phyloP scores from a whole-genome alignment of 306 rosid genomes.

The Prunus mira region DNA sequence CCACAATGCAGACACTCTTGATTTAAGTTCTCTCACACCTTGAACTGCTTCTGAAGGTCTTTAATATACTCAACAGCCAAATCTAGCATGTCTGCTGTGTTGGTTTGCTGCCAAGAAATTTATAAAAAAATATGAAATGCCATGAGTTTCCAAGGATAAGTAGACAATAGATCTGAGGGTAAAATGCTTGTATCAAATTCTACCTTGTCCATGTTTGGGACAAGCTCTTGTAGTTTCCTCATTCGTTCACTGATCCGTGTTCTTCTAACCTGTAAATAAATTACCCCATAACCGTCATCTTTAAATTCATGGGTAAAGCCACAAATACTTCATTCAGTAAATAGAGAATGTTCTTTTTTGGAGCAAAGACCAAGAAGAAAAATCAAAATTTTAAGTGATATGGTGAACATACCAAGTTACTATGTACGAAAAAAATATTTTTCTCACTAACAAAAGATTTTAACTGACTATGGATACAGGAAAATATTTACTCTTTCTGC shows the following conservation, averaged over 20 bases:
- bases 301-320: not conserved
- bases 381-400: no score
- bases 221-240: slow-evolving; percentile 93
- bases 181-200: not conserved
- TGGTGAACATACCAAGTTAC: not conserved
- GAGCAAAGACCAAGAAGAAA: no score
- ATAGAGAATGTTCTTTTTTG: no score
- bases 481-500: slow-evolving; percentile 76
- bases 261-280: slow-evolving; percentile 66
- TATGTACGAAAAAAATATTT: not conserved
- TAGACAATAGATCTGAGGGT: not conserved
- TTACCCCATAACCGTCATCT: not conserved
- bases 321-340: not conserved
- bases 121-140: not conserved
- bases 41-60: slow-evolving; percentile 87
- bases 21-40: slow-evolving; percentile 41
- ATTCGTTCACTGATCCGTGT: slow-evolving; percentile 91
- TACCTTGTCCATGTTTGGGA: slow-evolving; percentile 98
- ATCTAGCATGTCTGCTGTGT: slow-evolving; percentile 99
- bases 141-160: slow-evolving; percentile 11
- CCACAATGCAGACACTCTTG: not conserved
- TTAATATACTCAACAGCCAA: slow-evolving; percentile 87
- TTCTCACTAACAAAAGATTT: not conserved
- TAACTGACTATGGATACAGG: not conserved
- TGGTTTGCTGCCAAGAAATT: slow-evolving; percentile 70